Evolutionary conservation across 164 flowering plant species (phyloP).

Genomic region (Vitis vinifera): ASM3070453v1 NC_081817.1:2989001-2989500

Average conservation of each 20-base stretch:
- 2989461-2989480: neutral
- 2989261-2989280: no score
- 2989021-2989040: no score
- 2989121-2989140: constrained; percentile 29
- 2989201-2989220: constrained; percentile 13
- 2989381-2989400: constrained; percentile 3
- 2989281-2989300: neutral
- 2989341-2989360: constrained; percentile 1
- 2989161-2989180: constrained; percentile 33
- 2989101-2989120: constrained; percentile 32
- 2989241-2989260: neutral
- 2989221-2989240: constrained; percentile 10
- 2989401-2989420: neutral
- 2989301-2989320: constrained; percentile 6
- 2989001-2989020: no score
- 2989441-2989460: constrained; percentile 2
- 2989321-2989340: constrained; percentile 10
- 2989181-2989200: constrained; percentile 12
- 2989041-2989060: neutral
- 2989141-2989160: constrained; percentile 20
- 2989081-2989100: neutral
- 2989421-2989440: neutral
- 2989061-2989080: constrained; percentile 26
- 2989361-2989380: constrained; percentile 12
- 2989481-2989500: neutral